Conservation (phyloP, 176 grass and related monocot species). For the Carex littledalei region DNA sequence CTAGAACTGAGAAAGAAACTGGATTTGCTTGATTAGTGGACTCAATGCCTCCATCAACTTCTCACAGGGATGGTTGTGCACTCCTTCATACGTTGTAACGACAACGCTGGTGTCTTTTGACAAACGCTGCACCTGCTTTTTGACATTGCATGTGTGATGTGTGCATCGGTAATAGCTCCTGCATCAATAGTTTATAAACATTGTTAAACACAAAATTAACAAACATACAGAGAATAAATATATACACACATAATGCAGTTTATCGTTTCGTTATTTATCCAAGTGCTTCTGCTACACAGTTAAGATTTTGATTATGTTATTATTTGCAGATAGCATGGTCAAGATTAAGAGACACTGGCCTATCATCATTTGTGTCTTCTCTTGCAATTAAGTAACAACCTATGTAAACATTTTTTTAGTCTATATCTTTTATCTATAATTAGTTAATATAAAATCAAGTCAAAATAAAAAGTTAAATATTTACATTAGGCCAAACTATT, state of each 20-base stretch:
- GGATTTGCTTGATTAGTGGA: conserved; percentile 76
- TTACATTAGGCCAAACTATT: background rate
- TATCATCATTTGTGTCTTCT: background rate
- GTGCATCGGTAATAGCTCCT: conserved; percentile 97
- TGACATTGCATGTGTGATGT: conserved; percentile 82
- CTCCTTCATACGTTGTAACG: conserved; percentile 86
- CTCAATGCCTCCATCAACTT: conserved; percentile 79
- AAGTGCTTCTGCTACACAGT: background rate
- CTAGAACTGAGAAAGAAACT: conserved; percentile 67
- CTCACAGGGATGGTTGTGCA: conserved; percentile 87
- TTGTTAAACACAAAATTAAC: background rate
- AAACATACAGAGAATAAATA: background rate
- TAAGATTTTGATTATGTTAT: background rate
- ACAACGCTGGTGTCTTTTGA: conserved; percentile 78
- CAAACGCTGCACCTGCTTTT: conserved; percentile 88
- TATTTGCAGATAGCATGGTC: background rate
- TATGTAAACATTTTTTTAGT: background rate
- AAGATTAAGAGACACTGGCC: background rate
- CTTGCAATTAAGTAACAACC: conserved; percentile 5
- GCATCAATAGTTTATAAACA: background rate
- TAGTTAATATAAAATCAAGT: background rate
- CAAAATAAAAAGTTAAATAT: background rate
- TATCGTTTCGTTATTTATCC: background rate
- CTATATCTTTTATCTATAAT: background rate
- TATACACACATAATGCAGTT: background rate